These are phyloP conservation scores for Naganishia friedmannii DNA, from an alignment of 768 basidiomycete species.

Conservation along the genomic window DNA sequence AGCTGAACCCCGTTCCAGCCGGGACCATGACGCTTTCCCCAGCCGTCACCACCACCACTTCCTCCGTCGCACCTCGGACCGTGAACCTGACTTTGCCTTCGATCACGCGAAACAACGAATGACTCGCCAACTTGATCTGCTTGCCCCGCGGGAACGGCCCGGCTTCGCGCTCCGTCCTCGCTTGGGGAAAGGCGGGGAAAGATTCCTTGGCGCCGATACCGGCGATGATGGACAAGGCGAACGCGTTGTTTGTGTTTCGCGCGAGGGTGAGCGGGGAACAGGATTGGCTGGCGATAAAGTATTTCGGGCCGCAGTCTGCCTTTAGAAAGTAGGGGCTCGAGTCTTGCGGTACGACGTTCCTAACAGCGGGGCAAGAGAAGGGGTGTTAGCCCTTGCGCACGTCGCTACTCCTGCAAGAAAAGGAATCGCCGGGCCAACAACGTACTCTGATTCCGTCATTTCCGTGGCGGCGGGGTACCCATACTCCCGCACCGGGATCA, in stretches of 20 bases:
- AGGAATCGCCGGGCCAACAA: too few relatives aligned
- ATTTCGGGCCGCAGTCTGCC: conserved; percentile 28
- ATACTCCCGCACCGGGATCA: conserved; percentile 26
- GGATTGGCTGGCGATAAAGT: conserved; percentile 31
- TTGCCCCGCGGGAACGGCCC: conserved; percentile 18
- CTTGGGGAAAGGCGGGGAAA: conserved; percentile 15
- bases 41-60: conserved; percentile 16
- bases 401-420: too few relatives aligned
- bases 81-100: conserved; percentile 27
- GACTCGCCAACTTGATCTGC: conserved; percentile 23
- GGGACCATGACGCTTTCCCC: conserved; percentile 29
- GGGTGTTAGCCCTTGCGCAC: neutral
- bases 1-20: conserved; percentile 24
- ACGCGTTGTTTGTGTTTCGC: conserved; percentile 19
- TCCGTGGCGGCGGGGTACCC: conserved; percentile 17
- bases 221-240: conserved; percentile 29
- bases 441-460: conserved; percentile 26
- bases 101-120: conserved; percentile 25
- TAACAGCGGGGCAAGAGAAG: neutral
- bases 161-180: neutral
- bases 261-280: conserved; percentile 19
- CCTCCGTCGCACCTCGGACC: conserved; percentile 1
- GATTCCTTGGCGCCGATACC: conserved; percentile 22
- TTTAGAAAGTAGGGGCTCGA: conserved; percentile 26
- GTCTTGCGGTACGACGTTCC: conserved; percentile 22